Base-by-base conservation (phyloP, 2,329 filamentous ascomycete genomes). In the Peltaster fructicola region DNA sequence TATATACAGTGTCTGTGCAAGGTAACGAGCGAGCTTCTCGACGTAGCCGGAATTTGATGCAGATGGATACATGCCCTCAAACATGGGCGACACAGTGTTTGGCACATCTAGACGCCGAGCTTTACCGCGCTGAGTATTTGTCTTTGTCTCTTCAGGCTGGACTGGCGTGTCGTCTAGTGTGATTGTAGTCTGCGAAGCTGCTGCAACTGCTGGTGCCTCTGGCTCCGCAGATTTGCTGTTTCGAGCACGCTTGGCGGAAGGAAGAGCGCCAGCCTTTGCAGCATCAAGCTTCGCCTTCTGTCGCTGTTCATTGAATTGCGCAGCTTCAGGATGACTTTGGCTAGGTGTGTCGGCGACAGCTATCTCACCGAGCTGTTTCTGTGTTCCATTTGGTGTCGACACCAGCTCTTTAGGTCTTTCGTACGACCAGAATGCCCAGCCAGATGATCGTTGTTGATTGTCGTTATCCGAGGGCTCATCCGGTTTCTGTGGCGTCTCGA, bases 371-470 rank as follows among this genome's bases (percentile, higher is more conserved):
- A 66, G 53, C 25, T 63, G 56, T 29, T 64, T 68, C 56, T 36
- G 61, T 49, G 50, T 74, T 56, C 20, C 69, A 63, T 23, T 61
- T 47, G 45, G 71, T 55, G 16, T 65, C 56, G 33, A 66, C 57
- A 24, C 39, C 63, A 56, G 13, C 57, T 68, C 35, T 39, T 59
- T 65, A 20, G 53, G 35, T 29, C 50, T 50, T 3, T 73, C 69
- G 22, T 62, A 66, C 8, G 73, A 80, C 77, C 77, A 85, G 36
- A 85, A 84, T 0, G 73, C 77, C 78, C 78, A 85, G 0, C 73
- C 77, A 1, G 76, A 75, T 47, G 33, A 53, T 38, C 36, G 61
- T 40, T 49, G 40, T 23, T 25, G 34, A 15, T 47, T 40, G 13
- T 43, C 34, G 13, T 29, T 25, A 15, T 29, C 20, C 11, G 34